Percentiles rank a stretch among this genome's conserved stretches.
Evolutionary conservation across 2,329 filamentous ascomycete species (phyloP).

Genomic region (Penicillium brevicompactum): DNA sequence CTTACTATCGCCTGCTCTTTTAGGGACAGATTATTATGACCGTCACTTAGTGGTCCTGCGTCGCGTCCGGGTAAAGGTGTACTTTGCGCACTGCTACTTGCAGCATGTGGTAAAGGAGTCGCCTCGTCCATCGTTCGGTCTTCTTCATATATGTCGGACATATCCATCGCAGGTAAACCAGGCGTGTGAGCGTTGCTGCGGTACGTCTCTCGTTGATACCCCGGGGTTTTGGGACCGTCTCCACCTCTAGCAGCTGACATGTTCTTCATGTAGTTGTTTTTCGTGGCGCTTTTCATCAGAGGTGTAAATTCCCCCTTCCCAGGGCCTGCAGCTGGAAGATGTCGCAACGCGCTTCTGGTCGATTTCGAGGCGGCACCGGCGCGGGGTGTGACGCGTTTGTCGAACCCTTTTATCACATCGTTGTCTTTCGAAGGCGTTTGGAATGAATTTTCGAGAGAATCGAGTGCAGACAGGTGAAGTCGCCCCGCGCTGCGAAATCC

Average conservation of each 20-base stretch:
- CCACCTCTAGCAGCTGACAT: slow-evolving; percentile 62
- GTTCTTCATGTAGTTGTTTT: slow-evolving; percentile 63
- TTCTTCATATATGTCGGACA: slow-evolving; percentile 66
- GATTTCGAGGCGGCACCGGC: slow-evolving; percentile 58
- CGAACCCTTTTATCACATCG: slow-evolving; percentile 74
- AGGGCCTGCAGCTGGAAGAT: slow-evolving; percentile 63
- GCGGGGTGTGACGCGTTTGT: slow-evolving; percentile 73
- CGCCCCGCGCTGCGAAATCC: slow-evolving; percentile 58
- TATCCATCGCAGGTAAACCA: slow-evolving; percentile 71
- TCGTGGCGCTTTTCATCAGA: slow-evolving; percentile 76
- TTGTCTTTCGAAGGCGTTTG: slow-evolving; percentile 75
- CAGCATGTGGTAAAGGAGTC: slow-evolving; percentile 74
- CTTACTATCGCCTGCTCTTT: slow-evolving; percentile 87
- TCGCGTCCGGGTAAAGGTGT: slow-evolving; percentile 74
- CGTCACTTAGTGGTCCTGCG: slow-evolving; percentile 73
- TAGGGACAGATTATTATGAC: slow-evolving; percentile 80
- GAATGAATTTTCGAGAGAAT: slow-evolving; percentile 87
- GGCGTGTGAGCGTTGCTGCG: slow-evolving; percentile 73
- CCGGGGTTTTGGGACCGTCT: slow-evolving; percentile 67
- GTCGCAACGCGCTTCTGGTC: slow-evolving; percentile 61
- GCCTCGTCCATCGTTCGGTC: slow-evolving; percentile 67
- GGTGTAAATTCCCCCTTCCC: slow-evolving; percentile 84
- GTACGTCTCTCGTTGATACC: slow-evolving; percentile 62
- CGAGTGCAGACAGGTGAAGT: slow-evolving; percentile 57
- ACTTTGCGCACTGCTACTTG: slow-evolving; percentile 77